Evolutionary conservation across 495 filamentous ascomycete species (phyloP), one percentile per base, ranked within the genome.

Genomic region (Lentithecium fluviatile): DNA sequence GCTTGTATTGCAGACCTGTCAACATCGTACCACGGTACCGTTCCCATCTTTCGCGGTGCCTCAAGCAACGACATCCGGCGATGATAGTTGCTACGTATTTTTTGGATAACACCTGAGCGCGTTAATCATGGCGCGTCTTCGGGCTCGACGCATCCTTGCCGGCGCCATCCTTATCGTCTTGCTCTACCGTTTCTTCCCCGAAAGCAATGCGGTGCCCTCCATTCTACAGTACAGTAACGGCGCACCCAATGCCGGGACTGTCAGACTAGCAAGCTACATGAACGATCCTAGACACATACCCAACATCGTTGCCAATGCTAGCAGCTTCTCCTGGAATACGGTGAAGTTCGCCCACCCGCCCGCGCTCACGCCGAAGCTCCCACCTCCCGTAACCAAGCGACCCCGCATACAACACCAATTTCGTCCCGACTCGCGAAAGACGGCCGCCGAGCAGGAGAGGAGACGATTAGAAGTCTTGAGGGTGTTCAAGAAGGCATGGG

Each of bases 401-500:
- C 54, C 54, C 2, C 47, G 29, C 6, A 59, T 75, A 17, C 73
- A 75, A 48, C 49, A 67, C 45, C n/a, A 46, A 6, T 72, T 73
- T 45, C 12, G 15, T 10, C 40, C 52, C 3, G 73, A 75, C 37
- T 46, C 58, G 5, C 26, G 6, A 2, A 45, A 47, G 11, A 40
- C 57, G 10, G 45, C 52, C 0, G n/a, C 47, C 4, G 48, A 43
- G 21, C 66, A 67, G 15, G 56, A 70, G 25, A 29, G 57, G 24
- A 47, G 70, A 13, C 55, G 54, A 29, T 34, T 21, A 19, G 68
- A 62, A 23, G 70, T 75, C 49, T 68, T 70, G 54, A 45, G 40
- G 24, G 70, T 66, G 3, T 73, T 75, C 36, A 34, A 65, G 51
- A 68, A 69, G 37, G 63, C 55, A 43, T 75, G 73, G 73, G 47